These are phyloP conservation scores for Nitzschia palea DNA, from an alignment of 108 stramenopile species.

Conservation along the genomic window DNA sequence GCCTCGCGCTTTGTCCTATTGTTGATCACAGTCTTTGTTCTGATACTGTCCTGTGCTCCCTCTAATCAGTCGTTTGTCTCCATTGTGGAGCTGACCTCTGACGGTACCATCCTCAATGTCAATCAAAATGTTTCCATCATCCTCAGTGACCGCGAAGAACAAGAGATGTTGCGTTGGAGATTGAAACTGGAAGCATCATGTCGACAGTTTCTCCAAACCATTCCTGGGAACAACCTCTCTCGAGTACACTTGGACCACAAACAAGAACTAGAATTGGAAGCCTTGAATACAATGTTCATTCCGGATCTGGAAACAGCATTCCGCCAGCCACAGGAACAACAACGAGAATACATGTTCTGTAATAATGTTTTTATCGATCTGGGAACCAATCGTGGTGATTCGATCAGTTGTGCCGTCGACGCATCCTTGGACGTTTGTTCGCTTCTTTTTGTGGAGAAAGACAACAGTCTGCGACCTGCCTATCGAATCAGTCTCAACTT, in stretches of 20 bases:
- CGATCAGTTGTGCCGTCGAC: slow-evolving; percentile 40
- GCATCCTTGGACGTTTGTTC: slow-evolving; percentile 32
- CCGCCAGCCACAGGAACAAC: not conserved
- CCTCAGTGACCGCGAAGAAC: not conserved
- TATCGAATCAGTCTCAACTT: slow-evolving; percentile 2
- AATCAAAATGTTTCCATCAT: not conserved
- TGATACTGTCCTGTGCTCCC: not conserved
- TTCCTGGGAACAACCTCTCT: not conserved
- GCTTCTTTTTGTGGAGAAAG: slow-evolving; percentile 1
- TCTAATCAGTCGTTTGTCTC: not conserved
- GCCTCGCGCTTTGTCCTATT: not conserved
- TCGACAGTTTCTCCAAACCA: not conserved
- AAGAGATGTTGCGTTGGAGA: not conserved
- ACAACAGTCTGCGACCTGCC: not conserved
- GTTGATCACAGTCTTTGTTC: not conserved
- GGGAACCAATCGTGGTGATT: slow-evolving; percentile 47
- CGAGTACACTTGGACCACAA: slow-evolving; percentile 2
- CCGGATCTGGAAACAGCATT: not conserved
- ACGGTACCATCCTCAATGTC: not conserved
- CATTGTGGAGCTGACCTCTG: not conserved
- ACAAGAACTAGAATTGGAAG: not conserved
- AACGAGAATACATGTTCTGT: slow-evolving; percentile 16
- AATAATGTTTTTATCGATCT: slow-evolving; percentile 41
- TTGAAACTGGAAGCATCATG: not conserved
- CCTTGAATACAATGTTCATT: not conserved